Percentiles rank a stretch among this genome's conserved stretches.
Conservation (phyloP, 1,284 basidiomycete species). For the Papiliotrema laurentii region DNA sequence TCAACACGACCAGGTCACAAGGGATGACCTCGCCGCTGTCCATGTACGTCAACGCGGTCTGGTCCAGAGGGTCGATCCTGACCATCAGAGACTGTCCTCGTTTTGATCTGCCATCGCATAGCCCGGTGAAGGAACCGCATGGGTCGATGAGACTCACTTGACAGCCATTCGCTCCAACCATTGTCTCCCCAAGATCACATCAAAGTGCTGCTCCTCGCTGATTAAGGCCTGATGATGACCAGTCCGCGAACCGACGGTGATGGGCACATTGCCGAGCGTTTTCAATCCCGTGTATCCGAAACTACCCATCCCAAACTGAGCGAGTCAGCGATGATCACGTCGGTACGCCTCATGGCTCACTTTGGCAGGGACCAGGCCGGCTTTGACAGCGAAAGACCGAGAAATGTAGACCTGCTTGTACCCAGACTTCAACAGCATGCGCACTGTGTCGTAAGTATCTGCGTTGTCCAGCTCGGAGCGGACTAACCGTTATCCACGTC, state of each 20-base stretch:
- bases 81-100: neutral
- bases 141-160: constrained; percentile 41
- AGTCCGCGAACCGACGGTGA: constrained; percentile 53
- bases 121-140: neutral
- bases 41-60: constrained; percentile 80
- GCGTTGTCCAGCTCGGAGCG: neutral
- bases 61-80: constrained; percentile 71
- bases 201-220: constrained; percentile 93
- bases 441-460: constrained; percentile 53
- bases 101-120: too few relatives aligned
- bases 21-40: constrained; percentile 92
- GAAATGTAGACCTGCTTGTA: constrained; percentile 94
- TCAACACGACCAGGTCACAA: constrained; percentile 84
- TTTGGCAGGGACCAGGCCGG: constrained; percentile 76
- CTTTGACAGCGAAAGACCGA: constrained; percentile 80
- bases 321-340: too few relatives aligned
- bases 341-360: too few relatives aligned
- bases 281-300: constrained; percentile 45
- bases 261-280: constrained; percentile 69
- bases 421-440: constrained; percentile 90
- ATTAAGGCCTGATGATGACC: constrained; percentile 56
- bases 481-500: constrained; percentile 76
- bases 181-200: constrained; percentile 86
- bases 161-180: constrained; percentile 91
- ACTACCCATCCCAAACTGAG: constrained; percentile 35